Evolutionary conservation across 805 yeast species (phyloP).

Genomic region (Metschnikowia aberdeeniae): DNA sequence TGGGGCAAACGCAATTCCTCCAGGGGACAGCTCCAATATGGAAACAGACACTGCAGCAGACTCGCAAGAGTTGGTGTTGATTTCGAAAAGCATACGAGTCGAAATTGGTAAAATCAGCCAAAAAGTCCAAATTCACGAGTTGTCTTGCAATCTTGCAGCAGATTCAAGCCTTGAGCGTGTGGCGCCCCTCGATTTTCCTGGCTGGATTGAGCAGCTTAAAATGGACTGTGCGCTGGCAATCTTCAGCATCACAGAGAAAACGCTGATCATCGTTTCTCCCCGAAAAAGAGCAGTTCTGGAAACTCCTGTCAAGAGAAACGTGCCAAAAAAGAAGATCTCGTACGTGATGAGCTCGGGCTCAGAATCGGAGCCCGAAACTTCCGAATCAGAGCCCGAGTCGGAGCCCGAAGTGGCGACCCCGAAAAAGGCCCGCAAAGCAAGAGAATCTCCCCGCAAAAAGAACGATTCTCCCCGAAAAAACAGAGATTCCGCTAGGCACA

Average conservation of each 20-base stretch:
- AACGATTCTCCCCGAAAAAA: conserved; percentile 1
- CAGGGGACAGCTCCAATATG: background rate
- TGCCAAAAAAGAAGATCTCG: background rate
- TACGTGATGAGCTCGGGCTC: conserved; percentile 8
- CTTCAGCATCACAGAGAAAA: conserved; percentile 10
- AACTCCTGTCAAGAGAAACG: conserved; percentile 1
- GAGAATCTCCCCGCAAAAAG: background rate
- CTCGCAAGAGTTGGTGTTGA: conserved; percentile 46
- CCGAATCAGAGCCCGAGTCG: conserved; percentile 3
- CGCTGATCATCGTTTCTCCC: conserved; percentile 17
- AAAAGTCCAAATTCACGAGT: conserved; percentile 44
- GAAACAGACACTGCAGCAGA: background rate
- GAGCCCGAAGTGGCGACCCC: conserved; percentile 3
- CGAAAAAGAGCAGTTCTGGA: conserved; percentile 4
- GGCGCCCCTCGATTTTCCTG: conserved; percentile 40
- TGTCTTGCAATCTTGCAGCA: conserved; percentile 42
- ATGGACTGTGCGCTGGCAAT: conserved; percentile 10
- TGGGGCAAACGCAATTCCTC: no score
- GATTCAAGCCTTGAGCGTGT: conserved; percentile 32
- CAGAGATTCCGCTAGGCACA: conserved; percentile 6
- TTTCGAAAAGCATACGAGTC: conserved; percentile 47
- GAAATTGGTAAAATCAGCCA: conserved; percentile 40
- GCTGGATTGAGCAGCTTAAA: conserved; percentile 20
- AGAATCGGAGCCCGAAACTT: background rate
- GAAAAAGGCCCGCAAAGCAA: background rate